Base-by-base conservation (phyloP, 1,284 basidiomycete species). In the Athelia psychrophila region DNA sequence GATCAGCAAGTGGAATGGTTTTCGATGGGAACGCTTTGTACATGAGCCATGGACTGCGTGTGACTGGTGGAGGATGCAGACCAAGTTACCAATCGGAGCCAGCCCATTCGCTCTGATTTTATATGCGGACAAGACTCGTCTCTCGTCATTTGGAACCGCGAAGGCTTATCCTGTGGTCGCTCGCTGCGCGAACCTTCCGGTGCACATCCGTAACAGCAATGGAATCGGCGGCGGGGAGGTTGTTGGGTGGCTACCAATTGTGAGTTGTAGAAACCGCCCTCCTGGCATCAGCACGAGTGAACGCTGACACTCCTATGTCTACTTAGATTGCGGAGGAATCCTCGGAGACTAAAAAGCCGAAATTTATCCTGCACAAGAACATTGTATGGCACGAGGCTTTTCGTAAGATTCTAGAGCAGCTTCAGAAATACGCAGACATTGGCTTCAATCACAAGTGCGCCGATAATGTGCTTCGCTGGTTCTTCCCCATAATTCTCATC, bases 81-180 rank as follows among this genome's bases (percentile, higher is more conserved):
- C 44, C 3, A 35, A 46, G 12, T 44, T 68, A 2, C 63, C 64
- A 13, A 15, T 33, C n/a, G 60, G 55, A 36, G 60, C 49, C 19
- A 63, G 59, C 19, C 60, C 64, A 0, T 30, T 70, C 2, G 51
- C 44, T 0, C 59, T 64, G 33, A 62, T 65, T n/a, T 23, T 79
- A 1, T 79, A 76, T 67, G 72, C 75, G 3, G 72, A 79, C 54
- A 79, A 78, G 51, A 72, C 71, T 5, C 65, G 68, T n/a, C 59
- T 79, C 0, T 77, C 73, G 0, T 67, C 65, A 0, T 78, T 78
- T 61, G 72, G 74, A 0, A 73, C 64, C 0, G 60, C 56, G 6
- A 74, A 74, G 48, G 76, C 66, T 0, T 77, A 79, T 58, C 74
- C 76, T 0, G 66, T 79, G 0, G 56, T 78, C n/a, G 72, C 64